phyloP scores from a whole-genome alignment of 352 stramenopile genomes.

The Pythium pectinolyticum region DNA sequence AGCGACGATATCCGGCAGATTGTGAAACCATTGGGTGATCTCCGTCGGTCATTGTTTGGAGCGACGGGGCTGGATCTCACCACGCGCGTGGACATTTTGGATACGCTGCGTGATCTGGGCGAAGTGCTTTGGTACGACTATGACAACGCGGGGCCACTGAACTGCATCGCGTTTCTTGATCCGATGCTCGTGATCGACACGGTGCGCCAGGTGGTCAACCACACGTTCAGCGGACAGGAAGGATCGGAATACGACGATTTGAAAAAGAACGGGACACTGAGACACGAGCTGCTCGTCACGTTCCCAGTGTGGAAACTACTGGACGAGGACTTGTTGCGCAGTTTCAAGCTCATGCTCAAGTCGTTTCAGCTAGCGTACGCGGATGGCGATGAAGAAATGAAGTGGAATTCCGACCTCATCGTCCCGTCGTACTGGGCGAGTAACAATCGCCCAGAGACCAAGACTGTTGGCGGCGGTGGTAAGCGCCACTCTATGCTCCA shows the following conservation, averaged over 20 bases:
- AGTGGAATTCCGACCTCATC: not conserved
- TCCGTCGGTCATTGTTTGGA: not conserved
- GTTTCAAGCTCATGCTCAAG: not conserved
- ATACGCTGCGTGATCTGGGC: constrained; percentile 4
- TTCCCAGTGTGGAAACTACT: not conserved
- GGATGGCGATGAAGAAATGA: not conserved
- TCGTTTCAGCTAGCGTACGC: not conserved
- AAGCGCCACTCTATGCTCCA: not conserved
- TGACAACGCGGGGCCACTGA: not conserved
- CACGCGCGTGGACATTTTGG: not conserved
- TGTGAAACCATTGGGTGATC: not conserved
- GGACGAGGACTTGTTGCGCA: not conserved
- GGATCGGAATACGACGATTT: not conserved
- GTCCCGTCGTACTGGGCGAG: not conserved
- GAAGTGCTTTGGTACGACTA: constrained; percentile 5
- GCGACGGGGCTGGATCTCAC: not conserved
- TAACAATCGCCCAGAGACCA: not conserved
- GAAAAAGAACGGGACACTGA: not conserved
- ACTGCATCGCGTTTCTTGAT: not conserved
- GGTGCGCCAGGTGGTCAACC: constrained; percentile 25
- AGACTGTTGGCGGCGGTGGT: not conserved
- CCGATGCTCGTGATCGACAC: constrained; percentile 42
- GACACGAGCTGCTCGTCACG: not conserved
- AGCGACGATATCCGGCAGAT: not conserved
- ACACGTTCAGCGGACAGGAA: not conserved